Evolutionary conservation across 2,329 filamentous ascomycete species (phyloP).

Genomic region (Malbranchea zuffiana): DNA sequence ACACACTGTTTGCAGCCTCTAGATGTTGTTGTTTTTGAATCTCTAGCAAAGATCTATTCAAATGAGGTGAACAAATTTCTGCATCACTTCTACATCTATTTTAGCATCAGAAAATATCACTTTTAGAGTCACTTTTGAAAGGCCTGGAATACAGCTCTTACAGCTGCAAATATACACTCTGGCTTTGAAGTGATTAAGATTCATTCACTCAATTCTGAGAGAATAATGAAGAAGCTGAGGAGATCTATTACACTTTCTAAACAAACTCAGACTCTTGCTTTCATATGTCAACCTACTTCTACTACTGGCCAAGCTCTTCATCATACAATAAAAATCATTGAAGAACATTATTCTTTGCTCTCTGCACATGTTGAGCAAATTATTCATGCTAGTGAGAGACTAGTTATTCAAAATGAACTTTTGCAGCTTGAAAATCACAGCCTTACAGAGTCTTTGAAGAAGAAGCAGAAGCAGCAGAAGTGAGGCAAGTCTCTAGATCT

Average conservation of each 20-base stretch:
- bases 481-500: slow-evolving; percentile 2
- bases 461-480: neutral
- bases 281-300: neutral
- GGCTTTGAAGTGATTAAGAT: neutral
- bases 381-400: slow-evolving; percentile 1
- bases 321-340: no score
- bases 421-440: slow-evolving; percentile 1
- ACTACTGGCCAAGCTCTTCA: no score
- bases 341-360: no score
- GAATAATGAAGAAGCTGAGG: neutral
- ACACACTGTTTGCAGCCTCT: slow-evolving; percentile 6
- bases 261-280: neutral
- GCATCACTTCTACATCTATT: neutral
- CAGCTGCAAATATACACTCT: slow-evolving; percentile 3
- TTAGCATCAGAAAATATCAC: neutral
- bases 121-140: slow-evolving; percentile 5
- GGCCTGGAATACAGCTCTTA: neutral
- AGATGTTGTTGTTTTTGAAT: slow-evolving; percentile 9
- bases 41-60: slow-evolving; percentile 1
- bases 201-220: neutral
- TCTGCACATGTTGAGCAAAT: neutral
- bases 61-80: slow-evolving; percentile 1
- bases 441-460: neutral
- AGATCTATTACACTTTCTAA: neutral
- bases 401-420: no score